Conservation (phyloP, 176 grass and related monocot species). For the Juncus inflexus region DNA sequence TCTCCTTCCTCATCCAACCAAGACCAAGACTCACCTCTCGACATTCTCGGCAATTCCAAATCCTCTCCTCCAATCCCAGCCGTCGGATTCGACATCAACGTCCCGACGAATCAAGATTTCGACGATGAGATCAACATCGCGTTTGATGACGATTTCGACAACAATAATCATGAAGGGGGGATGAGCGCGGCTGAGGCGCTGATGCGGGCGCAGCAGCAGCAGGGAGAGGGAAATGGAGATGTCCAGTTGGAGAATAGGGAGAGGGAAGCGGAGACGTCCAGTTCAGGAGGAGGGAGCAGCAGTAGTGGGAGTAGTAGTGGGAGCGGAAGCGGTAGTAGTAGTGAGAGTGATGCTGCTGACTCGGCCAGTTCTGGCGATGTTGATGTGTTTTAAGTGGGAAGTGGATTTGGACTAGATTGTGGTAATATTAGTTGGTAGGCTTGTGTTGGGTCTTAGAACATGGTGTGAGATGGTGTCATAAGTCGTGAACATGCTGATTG, state of each 20-base stretch:
- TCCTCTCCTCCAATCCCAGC: slow-evolving; percentile 2
- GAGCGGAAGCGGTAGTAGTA: slow-evolving; percentile 3
- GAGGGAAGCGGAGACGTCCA: slow-evolving; percentile 18
- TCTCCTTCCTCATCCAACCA: slow-evolving; percentile 41
- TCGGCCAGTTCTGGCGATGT: slow-evolving; percentile 25
- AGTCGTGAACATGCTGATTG: no score
- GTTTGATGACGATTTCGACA: slow-evolving; percentile 63
- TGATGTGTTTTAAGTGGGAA: not conserved
- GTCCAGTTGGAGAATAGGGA: slow-evolving; percentile 16
- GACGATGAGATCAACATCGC: slow-evolving; percentile 91
- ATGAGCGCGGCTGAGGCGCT: slow-evolving; percentile 69
- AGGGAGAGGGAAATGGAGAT: slow-evolving; percentile 12
- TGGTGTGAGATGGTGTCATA: no score
- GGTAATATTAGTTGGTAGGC: no score
- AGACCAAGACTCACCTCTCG: no score
- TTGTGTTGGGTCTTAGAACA: no score
- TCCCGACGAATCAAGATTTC: slow-evolving; percentile 38
- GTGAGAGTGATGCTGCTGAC: not conserved
- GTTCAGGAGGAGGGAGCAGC: slow-evolving; percentile 22
- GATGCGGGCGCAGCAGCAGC: slow-evolving; percentile 2
- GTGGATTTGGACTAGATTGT: no score
- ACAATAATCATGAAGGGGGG: slow-evolving; percentile 31
- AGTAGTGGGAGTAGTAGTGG: slow-evolving; percentile 19
- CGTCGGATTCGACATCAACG: slow-evolving; percentile 61
- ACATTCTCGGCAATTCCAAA: no score